Conservation (phyloP, 768 basidiomycete species). For the Punctularia strigosozonata region DNA sequence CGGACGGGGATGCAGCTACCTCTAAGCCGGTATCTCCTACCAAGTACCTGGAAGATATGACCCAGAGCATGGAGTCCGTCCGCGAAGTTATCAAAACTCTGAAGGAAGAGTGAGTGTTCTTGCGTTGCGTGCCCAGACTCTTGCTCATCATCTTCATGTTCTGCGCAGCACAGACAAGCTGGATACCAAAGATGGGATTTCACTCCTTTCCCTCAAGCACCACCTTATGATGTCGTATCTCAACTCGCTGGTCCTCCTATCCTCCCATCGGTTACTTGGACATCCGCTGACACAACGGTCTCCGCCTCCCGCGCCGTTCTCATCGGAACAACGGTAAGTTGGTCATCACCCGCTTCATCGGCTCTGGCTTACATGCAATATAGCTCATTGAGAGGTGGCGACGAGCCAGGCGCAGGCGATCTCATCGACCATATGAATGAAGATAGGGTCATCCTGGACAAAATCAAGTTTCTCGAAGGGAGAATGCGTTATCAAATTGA, state of each 20-base stretch:
- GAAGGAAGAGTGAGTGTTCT: constrained; percentile 35
- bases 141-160: too few relatives aligned
- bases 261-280: constrained; percentile 58
- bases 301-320: constrained; percentile 40
- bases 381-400: too few relatives aligned
- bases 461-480: constrained; percentile 71
- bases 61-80: constrained; percentile 46
- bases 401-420: constrained; percentile 59
- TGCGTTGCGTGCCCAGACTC: background rate
- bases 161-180: constrained; percentile 21
- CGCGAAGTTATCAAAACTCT: constrained; percentile 44
- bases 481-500: constrained; percentile 95
- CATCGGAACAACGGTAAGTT: constrained; percentile 36
- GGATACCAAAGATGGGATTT: constrained; percentile 71
- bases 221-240: constrained; percentile 76
- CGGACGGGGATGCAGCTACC: too few relatives aligned
- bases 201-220: constrained; percentile 81
- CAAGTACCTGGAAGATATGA: constrained; percentile 46
- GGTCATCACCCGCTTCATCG: too few relatives aligned
- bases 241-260: constrained; percentile 67
- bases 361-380: too few relatives aligned
- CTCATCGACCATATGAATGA: constrained; percentile 73
- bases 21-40: too few relatives aligned
- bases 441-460: constrained; percentile 76
- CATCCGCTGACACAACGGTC: constrained; percentile 44